phyloP scores from a whole-genome alignment of 1,139 yeast genomes.

The Lizanozyma gosingica region DNA sequence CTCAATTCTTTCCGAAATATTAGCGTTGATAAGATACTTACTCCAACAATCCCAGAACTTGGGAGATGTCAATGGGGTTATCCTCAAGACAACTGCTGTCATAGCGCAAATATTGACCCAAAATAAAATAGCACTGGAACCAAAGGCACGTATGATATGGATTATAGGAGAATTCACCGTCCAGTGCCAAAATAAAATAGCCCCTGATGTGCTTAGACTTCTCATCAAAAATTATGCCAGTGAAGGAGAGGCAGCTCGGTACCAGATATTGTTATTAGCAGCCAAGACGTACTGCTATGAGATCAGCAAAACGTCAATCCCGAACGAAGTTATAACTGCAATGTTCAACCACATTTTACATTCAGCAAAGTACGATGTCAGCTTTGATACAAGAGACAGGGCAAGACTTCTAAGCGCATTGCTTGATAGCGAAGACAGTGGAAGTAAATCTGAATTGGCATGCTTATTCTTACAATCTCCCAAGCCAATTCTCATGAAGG shows the following conservation, averaged over 20 bases:
- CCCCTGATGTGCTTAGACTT: constrained; percentile 69
- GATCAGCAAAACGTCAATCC: constrained; percentile 28
- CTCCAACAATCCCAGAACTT: constrained; percentile 45
- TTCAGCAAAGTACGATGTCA: constrained; percentile 64
- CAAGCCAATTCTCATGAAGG: constrained; percentile 49
- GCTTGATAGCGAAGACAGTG: constrained; percentile 25
- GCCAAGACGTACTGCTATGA: constrained; percentile 62
- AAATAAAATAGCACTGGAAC: constrained; percentile 32
- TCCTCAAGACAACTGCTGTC: constrained; percentile 17
- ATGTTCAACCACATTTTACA: constrained; percentile 57
- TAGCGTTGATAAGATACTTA: constrained; percentile 61
- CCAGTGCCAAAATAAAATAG: constrained; percentile 29
- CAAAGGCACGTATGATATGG: constrained; percentile 86
- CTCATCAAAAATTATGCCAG: constrained; percentile 46
- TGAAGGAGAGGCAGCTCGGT: constrained; percentile 45
- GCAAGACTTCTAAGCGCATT: constrained; percentile 63
- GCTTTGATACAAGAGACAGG: constrained; percentile 77
- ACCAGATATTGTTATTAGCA: constrained; percentile 64
- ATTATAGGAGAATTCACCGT: constrained; percentile 70
- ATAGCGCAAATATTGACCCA: constrained; percentile 24
- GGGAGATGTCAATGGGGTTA: constrained; percentile 18
- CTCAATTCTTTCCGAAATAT: constrained; percentile 44
- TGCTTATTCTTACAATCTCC: constrained; percentile 75
- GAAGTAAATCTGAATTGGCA: constrained; percentile 41
- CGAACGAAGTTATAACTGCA: constrained; percentile 36